Percentiles rank a stretch among this genome's conserved stretches.
Conservation (phyloP, 768 basidiomycete genomes). For the Cyclocybe aegerita region DNA sequence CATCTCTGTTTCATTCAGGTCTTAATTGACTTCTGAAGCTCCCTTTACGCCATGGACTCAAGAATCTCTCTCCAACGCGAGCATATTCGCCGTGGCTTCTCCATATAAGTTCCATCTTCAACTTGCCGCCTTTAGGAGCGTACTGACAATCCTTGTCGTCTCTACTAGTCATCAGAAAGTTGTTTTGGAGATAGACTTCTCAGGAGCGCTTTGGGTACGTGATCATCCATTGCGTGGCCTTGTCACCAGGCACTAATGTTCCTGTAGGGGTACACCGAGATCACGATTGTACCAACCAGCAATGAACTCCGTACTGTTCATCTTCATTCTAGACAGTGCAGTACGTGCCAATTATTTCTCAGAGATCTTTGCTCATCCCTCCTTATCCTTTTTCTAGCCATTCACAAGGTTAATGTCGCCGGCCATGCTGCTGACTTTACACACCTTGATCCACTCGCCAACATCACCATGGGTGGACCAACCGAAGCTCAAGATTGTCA, state of each 20-base stretch:
- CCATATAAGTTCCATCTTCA: conserved; percentile 71
- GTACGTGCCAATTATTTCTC: conserved; percentile 43
- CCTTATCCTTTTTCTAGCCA: conserved; percentile 39
- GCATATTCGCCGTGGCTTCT: conserved; percentile 79
- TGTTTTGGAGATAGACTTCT: conserved; percentile 90
- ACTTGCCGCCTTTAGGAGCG: conserved; percentile 11
- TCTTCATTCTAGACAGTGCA: conserved; percentile 86
- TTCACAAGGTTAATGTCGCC: conserved; percentile 72
- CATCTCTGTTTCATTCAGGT: conserved; percentile 17
- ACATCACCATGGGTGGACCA: conserved; percentile 52
- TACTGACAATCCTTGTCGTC: conserved; percentile 44
- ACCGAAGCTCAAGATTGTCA: conserved; percentile 75
- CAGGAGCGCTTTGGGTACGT: conserved; percentile 80
- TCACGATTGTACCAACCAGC: conserved; percentile 82
- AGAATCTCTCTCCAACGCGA: conserved; percentile 70
- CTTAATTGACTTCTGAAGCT: conserved; percentile 26
- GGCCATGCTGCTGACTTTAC: conserved; percentile 75
- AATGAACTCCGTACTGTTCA: conserved; percentile 80
- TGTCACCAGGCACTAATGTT: conserved; percentile 18
- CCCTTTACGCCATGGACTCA: conserved; percentile 40
- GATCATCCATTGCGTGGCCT: conserved; percentile 2
- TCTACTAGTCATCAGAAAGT: conserved; percentile 96
- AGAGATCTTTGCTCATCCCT: background rate
- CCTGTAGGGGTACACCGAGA: conserved; percentile 86
- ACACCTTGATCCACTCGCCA: conserved; percentile 73